Conservation (phyloP, 208 protist species). For the Endotrypanum monterogeii region DNA sequence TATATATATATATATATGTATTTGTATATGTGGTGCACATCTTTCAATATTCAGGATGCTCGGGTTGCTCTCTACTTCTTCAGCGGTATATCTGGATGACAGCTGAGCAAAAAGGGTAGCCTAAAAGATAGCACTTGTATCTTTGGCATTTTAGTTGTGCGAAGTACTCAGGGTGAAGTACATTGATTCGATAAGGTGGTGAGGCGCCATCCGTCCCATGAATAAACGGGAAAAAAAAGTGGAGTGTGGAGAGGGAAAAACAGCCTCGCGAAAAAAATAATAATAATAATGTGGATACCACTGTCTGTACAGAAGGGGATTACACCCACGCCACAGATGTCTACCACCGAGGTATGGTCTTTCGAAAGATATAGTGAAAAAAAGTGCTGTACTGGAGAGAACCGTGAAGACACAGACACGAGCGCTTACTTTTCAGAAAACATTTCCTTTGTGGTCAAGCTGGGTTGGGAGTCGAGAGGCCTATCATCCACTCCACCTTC, state of each 20-base stretch:
- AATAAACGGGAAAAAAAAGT: background rate
- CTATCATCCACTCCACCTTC: constrained; percentile 40
- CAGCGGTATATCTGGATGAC: background rate
- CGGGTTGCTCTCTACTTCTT: background rate
- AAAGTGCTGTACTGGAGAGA: background rate
- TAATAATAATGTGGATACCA: background rate
- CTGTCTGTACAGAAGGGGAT: background rate
- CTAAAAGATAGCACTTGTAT: background rate
- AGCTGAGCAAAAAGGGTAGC: background rate
- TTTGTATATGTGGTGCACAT: background rate
- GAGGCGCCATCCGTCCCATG: background rate
- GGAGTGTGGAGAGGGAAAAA: background rate
- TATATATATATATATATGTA: background rate
- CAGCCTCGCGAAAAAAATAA: background rate
- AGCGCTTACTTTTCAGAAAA: constrained; percentile 32
- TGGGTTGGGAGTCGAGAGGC: constrained; percentile 39
- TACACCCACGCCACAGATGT: background rate
- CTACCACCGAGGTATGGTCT: background rate
- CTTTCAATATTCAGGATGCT: background rate
- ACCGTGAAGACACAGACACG: constrained; percentile 5
- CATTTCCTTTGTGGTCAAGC: constrained; percentile 61
- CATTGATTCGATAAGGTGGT: background rate
- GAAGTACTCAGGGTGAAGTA: background rate
- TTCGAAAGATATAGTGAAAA: background rate
- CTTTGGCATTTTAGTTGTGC: background rate